Evolutionary conservation across 2,329 filamentous ascomycete species (phyloP), one percentile per base, ranked within the genome.

Genomic region (Exophiala aquamarina): DNA sequence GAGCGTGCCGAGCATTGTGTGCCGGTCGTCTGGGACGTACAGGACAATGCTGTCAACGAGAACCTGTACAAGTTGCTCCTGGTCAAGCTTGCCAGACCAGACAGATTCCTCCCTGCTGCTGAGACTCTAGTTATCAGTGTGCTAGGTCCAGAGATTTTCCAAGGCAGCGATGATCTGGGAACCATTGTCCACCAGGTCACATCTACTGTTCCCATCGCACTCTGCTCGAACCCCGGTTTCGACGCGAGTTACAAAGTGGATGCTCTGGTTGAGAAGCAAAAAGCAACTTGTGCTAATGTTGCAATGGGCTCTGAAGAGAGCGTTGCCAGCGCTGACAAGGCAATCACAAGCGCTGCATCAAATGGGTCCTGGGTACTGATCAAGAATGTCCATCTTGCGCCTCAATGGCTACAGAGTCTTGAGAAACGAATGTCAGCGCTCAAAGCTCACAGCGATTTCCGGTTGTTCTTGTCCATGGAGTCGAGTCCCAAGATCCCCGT

Each of bases 241-340:
- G 93, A 98, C 69, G 94, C 94, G 44, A 95, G 89, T 66, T 98
- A 97, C 82, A 98, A 98, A 76, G 93, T 98, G 50, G 93, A 98
- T 67, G 89, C 85, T 52, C 77, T 98, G 44, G 94, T 97, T 21
- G 89, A 95, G 68, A 82, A 89, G 57, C 84, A 83, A 66, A 81
- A 82, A 49, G 84, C 89, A 41, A 84, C 81, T 44, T 98, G 93
- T 72, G 91, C 90, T 49, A 96, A 96, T 68, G 96, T 98, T 63
- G 94, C 94, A 60, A 98, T 98, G 93, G 93, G 93, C 63, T 97
- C 93, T 36, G 94, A 94, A 63, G 93, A 98, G 75, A 89, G 90
- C 65, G 76, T 94, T 14, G 84, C 91, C 48, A 93, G 84, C 53
- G 93, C 93, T 14, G 93, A 98, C 75, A 95, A 95, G 70, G 93